phyloP scores from a whole-genome alignment of 73 alveolate genomes.

The Tetrahymena borealis region DNA sequence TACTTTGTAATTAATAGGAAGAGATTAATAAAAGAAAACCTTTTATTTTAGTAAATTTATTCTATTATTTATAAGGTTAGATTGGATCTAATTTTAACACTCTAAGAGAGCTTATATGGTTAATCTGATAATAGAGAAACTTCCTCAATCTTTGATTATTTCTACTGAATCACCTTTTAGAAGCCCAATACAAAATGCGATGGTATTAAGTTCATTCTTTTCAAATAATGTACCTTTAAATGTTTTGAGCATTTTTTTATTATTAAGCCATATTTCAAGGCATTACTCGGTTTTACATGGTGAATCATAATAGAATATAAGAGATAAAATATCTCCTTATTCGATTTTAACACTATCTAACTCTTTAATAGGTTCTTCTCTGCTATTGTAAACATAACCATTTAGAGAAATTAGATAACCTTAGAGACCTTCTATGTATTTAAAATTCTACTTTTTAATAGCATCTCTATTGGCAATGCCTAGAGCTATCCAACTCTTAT shows the following conservation, averaged over 20 bases:
- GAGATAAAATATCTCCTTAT: background rate
- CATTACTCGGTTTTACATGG: background rate
- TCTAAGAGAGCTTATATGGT: background rate
- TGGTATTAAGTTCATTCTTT: background rate
- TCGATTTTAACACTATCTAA: background rate
- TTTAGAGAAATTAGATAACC: background rate
- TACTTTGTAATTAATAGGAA: too few relatives aligned
- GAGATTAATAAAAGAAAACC: too few relatives aligned
- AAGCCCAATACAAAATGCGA: background rate
- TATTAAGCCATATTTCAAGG: background rate
- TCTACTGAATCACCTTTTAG: background rate
- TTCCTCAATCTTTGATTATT: background rate
- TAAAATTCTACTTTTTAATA: background rate
- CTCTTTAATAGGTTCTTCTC: background rate
- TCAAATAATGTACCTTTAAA: background rate
- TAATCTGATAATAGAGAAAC: background rate
- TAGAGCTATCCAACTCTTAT: background rate
- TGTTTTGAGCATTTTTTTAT: background rate
- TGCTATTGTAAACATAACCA: background rate
- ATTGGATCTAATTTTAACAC: too few relatives aligned
- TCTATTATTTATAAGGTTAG: too few relatives aligned
- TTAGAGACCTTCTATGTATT: background rate
- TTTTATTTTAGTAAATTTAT: too few relatives aligned
- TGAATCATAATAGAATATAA: background rate
- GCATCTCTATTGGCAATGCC: background rate